These are phyloP conservation scores for Claviceps maximensis DNA, from an alignment of 2,329 filamentous ascomycete genomes.

Conservation along the genomic window DNA sequence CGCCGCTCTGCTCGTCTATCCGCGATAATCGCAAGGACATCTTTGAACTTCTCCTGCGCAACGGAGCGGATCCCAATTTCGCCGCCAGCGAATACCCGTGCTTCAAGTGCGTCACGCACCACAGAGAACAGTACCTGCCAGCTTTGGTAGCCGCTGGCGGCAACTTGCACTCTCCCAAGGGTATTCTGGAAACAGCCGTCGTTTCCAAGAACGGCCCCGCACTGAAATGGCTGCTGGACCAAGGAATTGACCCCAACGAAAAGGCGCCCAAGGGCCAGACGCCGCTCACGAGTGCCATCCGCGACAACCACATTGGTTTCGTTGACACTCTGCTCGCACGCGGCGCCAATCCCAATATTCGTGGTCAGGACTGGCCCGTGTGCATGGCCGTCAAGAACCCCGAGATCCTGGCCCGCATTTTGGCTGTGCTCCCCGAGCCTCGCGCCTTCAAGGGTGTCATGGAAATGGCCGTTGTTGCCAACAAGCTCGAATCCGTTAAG, in stretches of 20 bases:
- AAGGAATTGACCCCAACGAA: slow-evolving; percentile 47
- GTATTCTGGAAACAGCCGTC: slow-evolving; percentile 53
- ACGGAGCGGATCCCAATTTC: slow-evolving; percentile 49
- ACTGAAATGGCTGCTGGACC: slow-evolving; percentile 45
- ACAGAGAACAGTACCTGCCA: slow-evolving; percentile 46
- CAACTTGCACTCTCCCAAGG: slow-evolving; percentile 45
- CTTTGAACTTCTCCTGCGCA: slow-evolving; percentile 41
- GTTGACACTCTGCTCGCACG: slow-evolving; percentile 44
- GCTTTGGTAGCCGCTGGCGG: slow-evolving; percentile 46
- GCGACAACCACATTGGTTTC: slow-evolving; percentile 43
- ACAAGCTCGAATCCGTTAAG: slow-evolving; percentile 54
- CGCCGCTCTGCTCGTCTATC: slow-evolving; percentile 54
- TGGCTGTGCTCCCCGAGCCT: slow-evolving; percentile 42
- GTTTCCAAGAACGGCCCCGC: slow-evolving; percentile 48
- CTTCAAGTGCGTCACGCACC: slow-evolving; percentile 57
- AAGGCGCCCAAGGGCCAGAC: slow-evolving; percentile 44
- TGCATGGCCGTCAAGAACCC: slow-evolving; percentile 55
- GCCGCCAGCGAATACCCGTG: slow-evolving; percentile 50
- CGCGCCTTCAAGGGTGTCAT: slow-evolving; percentile 52
- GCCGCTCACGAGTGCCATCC: slow-evolving; percentile 52
- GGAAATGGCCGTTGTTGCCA: slow-evolving; percentile 53
- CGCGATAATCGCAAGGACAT: slow-evolving; percentile 52
- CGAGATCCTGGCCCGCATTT: slow-evolving; percentile 42
- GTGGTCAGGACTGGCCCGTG: slow-evolving; percentile 58
- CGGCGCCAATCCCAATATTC: slow-evolving; percentile 47